Evolutionary conservation across 108 stramenopile species (phyloP).

Genomic region (Fragilaria crotonensis): DNA sequence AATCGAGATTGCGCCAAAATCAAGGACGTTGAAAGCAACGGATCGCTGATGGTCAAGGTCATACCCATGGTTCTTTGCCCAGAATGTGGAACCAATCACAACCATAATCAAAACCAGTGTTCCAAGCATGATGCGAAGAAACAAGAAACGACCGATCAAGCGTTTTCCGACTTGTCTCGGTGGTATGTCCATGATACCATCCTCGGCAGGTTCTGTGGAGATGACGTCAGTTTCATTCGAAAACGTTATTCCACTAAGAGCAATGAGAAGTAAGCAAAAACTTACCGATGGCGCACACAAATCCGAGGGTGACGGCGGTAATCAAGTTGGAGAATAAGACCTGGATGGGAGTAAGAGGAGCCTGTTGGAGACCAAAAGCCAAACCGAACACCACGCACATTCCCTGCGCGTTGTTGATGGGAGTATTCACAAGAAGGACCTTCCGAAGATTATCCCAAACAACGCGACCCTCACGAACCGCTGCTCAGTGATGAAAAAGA

Average conservation of each 20-base stretch:
- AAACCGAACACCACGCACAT: conserved; percentile 71
- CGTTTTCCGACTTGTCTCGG: conserved; percentile 83
- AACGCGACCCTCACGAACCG: conserved; percentile 71
- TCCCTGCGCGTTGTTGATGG: conserved; percentile 86
- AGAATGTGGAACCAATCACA: conserved; percentile 43
- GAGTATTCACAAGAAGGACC: conserved; percentile 76
- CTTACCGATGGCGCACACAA: conserved; percentile 54
- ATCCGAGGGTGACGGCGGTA: conserved; percentile 81
- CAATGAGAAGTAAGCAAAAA: not conserved
- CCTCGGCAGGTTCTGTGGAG: conserved; percentile 65
- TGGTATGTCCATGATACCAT: conserved; percentile 70
- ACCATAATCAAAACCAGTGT: conserved; percentile 43
- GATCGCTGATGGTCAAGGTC: conserved; percentile 24
- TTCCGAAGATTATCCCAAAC: conserved; percentile 88
- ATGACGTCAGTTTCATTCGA: no score
- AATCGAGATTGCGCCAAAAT: conserved; percentile 68
- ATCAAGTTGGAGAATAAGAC: conserved; percentile 86
- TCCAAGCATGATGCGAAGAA: conserved; percentile 67
- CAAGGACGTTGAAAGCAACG: conserved; percentile 66
- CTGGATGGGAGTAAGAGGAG: conserved; percentile 69
- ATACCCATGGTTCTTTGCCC: conserved; percentile 21
- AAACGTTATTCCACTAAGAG: not conserved
- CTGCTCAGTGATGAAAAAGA: no score
- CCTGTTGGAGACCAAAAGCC: conserved; percentile 44
- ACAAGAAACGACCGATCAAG: conserved; percentile 79